phyloP scores from a whole-genome alignment of 805 yeast species.

The Cyberlindnera xylosilytica region DNA sequence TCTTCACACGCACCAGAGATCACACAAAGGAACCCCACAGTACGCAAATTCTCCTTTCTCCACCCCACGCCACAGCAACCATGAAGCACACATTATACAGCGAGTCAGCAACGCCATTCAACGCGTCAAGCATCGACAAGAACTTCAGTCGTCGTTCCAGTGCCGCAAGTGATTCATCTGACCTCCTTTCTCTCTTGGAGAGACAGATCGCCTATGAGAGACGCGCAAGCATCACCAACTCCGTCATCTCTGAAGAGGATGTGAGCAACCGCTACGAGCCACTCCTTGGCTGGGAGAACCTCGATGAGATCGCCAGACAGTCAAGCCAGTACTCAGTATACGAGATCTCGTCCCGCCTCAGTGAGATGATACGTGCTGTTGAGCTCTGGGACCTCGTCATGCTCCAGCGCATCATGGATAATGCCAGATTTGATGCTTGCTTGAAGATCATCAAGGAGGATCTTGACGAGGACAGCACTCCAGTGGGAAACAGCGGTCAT shows the following conservation, averaged over 20 bases:
- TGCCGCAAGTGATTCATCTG: background rate
- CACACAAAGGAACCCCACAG: no score
- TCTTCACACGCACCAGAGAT: no score
- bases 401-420: conserved; percentile 1
- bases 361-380: conserved; percentile 1
- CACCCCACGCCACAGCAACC: no score
- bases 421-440: conserved; percentile 1
- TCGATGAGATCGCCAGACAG: background rate
- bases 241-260: background rate
- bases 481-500: background rate
- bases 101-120: background rate
- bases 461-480: background rate
- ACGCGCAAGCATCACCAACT: background rate
- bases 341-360: conserved; percentile 1
- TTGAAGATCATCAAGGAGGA: background rate
- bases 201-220: background rate
- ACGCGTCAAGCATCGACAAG: background rate
- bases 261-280: background rate
- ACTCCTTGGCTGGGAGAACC: conserved; percentile 4
- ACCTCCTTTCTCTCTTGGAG: background rate
- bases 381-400: conserved; percentile 1
- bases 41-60: no score
- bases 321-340: background rate
- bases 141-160: background rate
- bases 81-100: no score